These are phyloP conservation scores for Shiraia bambusicola DNA, from an alignment of 2,329 filamentous ascomycete species.

Conservation along the genomic window DNA sequence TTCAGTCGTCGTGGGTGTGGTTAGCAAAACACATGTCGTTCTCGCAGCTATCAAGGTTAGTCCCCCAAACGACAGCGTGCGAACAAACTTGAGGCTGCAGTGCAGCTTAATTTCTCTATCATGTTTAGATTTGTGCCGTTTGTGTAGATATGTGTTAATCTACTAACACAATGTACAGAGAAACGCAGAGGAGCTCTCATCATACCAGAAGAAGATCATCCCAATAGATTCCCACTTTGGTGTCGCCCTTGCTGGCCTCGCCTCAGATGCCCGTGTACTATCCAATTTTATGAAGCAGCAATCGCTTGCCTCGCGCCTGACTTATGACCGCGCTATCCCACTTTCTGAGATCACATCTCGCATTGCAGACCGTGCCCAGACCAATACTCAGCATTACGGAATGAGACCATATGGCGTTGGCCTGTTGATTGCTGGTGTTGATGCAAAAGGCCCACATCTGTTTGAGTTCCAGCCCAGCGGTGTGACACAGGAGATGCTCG, in stretches of 20 bases:
- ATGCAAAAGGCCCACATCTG: slow-evolving; percentile 90
- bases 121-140: not conserved
- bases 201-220: slow-evolving; percentile 99
- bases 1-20: slow-evolving; percentile 93
- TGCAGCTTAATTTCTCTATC: not conserved
- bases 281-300: slow-evolving; percentile 99
- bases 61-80: not conserved
- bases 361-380: slow-evolving; percentile 95
- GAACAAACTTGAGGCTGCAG: too few species aligned
- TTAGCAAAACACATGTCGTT: slow-evolving; percentile 97
- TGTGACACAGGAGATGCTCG: slow-evolving; percentile 95
- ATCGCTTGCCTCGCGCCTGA: slow-evolving; percentile 91
- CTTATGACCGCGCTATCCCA: slow-evolving; percentile 91
- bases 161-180: slow-evolving; percentile 58
- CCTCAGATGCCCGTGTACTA: slow-evolving; percentile 95
- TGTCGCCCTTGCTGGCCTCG: slow-evolving; percentile 92
- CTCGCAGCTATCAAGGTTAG: slow-evolving; percentile 92
- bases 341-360: slow-evolving; percentile 84
- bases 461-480: slow-evolving; percentile 98
- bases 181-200: slow-evolving; percentile 98
- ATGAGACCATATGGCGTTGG: slow-evolving; percentile 96
- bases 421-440: slow-evolving; percentile 86
- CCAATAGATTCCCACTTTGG: slow-evolving; percentile 93
- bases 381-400: slow-evolving; percentile 97
- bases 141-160: slow-evolving; percentile 2